Conservation (phyloP, 1,139 yeast genomes). For the Lizanozyma gosingica region DNA sequence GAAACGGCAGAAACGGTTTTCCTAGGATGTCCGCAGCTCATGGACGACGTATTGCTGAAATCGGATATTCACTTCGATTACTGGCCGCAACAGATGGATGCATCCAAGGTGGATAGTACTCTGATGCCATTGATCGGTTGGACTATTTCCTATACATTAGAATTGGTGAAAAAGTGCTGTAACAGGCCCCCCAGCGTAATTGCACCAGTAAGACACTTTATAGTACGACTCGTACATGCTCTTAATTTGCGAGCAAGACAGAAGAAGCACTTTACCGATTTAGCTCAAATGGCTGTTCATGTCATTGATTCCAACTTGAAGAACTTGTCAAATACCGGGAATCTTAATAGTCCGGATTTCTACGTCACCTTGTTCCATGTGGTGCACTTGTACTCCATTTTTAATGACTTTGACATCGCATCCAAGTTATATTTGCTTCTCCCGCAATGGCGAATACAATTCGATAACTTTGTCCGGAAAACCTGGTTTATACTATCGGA, state of each 20-base stretch:
- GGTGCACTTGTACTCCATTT: slow-evolving; percentile 25
- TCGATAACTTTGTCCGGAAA: slow-evolving; percentile 26
- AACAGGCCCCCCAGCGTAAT: not conserved
- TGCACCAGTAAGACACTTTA: not conserved
- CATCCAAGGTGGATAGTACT: not conserved
- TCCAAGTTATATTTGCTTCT: slow-evolving; percentile 19
- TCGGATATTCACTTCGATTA: not conserved
- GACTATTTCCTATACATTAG: not conserved
- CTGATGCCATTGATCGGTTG: not conserved
- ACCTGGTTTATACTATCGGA: slow-evolving; percentile 22
- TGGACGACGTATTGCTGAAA: not conserved
- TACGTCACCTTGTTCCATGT: slow-evolving; percentile 1
- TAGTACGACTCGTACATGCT: not conserved
- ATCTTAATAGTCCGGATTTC: not conserved
- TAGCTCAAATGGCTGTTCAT: not conserved
- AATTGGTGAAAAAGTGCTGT: not conserved
- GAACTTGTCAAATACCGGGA: not conserved
- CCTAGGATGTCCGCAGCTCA: not conserved
- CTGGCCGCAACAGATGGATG: not conserved
- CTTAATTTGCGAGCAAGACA: not conserved
- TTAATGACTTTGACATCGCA: slow-evolving; percentile 31
- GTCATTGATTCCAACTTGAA: not conserved
- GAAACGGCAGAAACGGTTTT: not conserved
- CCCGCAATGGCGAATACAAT: slow-evolving; percentile 16
- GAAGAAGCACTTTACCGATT: not conserved